Conservation (phyloP, 1,284 basidiomycete species). For the Cystobasidium slooffiae region DNA sequence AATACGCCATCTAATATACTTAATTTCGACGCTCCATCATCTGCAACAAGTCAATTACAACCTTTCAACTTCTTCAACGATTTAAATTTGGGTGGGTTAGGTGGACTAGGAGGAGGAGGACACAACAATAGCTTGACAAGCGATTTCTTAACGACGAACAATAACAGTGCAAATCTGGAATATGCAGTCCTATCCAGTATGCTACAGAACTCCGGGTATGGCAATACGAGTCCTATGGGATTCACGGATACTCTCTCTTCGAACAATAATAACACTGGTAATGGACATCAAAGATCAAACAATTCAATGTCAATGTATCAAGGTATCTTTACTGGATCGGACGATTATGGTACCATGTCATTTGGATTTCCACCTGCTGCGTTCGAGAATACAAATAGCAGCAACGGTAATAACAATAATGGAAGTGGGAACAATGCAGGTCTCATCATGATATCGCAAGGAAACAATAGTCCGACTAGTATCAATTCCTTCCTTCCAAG, state of each 20-base stretch:
- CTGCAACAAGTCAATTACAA: slow-evolving; percentile 22
- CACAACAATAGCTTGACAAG: slow-evolving; percentile 52
- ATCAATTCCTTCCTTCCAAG: slow-evolving; percentile 16
- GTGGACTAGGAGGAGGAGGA: slow-evolving; percentile 62
- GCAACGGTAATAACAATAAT: background rate
- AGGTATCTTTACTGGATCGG: slow-evolving; percentile 28
- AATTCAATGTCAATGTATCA: slow-evolving; percentile 18
- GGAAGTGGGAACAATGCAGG: background rate
- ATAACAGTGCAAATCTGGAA: slow-evolving; percentile 84
- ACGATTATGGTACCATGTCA: slow-evolving; percentile 21
- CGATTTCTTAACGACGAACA: slow-evolving; percentile 53
- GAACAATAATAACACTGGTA: background rate
- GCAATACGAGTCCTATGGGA: slow-evolving; percentile 25
- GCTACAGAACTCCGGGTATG: slow-evolving; percentile 67
- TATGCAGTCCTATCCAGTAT: slow-evolving; percentile 91
- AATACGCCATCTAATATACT: background rate
- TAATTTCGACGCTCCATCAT: slow-evolving; percentile 41
- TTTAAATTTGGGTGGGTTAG: slow-evolving; percentile 6
- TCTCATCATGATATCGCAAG: background rate
- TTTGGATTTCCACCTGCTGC: slow-evolving; percentile 33
- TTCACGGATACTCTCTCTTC: slow-evolving; percentile 2
- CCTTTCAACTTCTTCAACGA: slow-evolving; percentile 36
- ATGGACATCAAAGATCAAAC: slow-evolving; percentile 4
- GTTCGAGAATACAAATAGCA: slow-evolving; percentile 13
- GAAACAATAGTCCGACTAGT: background rate